These are phyloP conservation scores for Solanum tarijense DNA, from an alignment of 257 asterid genomes.

Conservation along the genomic window DNA sequence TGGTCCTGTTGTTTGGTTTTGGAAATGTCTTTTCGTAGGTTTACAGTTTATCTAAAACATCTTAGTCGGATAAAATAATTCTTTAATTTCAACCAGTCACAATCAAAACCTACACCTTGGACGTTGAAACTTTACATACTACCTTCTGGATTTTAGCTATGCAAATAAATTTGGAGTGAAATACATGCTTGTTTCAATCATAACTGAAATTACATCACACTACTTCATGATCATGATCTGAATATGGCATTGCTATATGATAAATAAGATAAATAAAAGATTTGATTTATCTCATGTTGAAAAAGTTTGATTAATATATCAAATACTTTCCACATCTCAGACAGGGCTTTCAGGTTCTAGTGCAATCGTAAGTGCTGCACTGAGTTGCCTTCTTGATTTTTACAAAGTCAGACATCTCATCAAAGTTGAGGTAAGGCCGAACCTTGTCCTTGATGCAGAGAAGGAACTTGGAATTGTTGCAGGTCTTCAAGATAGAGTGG, in stretches of 20 bases:
- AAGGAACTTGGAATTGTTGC: conserved; percentile 96
- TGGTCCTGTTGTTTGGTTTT: neutral
- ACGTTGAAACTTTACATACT: neutral
- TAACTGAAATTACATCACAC: neutral
- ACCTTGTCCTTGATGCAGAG: conserved; percentile 82
- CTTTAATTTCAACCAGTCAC: neutral
- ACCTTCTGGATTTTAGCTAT: neutral
- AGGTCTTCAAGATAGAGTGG: conserved; percentile 96
- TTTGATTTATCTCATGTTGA: neutral
- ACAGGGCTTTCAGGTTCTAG: conserved; percentile 99
- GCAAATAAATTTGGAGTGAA: neutral
- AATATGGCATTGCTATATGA: neutral
- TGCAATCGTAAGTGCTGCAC: conserved; percentile 94
- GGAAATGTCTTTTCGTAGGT: neutral
- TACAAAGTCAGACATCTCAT: conserved; percentile 70
- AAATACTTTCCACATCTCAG: conserved; percentile 30
- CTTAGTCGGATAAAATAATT: neutral
- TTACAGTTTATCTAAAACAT: neutral
- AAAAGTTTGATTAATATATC: neutral
- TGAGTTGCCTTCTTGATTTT: conserved; percentile 91
- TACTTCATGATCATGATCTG: neutral
- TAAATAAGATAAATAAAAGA: neutral
- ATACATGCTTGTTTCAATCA: neutral
- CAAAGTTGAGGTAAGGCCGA: conserved; percentile 81
- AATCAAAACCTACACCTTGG: neutral